Evolutionary conservation across 2,329 filamentous ascomycete species (phyloP).

Genomic region (Atkinsonella hypoxylon): DNA sequence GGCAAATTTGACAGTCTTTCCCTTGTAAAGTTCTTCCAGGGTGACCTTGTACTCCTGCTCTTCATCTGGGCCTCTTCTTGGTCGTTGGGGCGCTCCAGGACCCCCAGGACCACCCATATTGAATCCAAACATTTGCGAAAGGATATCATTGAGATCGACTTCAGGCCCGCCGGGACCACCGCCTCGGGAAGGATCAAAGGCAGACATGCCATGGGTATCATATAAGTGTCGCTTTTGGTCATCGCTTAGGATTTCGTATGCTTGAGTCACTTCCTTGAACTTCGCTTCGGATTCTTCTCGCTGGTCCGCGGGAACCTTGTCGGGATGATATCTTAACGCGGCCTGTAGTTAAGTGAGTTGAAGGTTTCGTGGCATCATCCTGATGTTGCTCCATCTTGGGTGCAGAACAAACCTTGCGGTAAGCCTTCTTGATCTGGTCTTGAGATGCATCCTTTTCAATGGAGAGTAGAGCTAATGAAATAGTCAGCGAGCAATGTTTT

Average conservation of each 20-base stretch:
- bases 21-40: slow-evolving; percentile 93
- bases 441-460: slow-evolving; percentile 60
- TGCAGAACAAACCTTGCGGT: slow-evolving; percentile 64
- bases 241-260: slow-evolving; percentile 96
- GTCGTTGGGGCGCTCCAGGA: slow-evolving; percentile 43
- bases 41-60: slow-evolving; percentile 85
- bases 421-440: slow-evolving; percentile 86
- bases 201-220: slow-evolving; percentile 89
- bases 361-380: slow-evolving; percentile 1
- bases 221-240: slow-evolving; percentile 88
- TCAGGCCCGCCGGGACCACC: slow-evolving; percentile 56
- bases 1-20: slow-evolving; percentile 93
- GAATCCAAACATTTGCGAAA: slow-evolving; percentile 86
- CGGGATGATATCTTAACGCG: slow-evolving; percentile 79
- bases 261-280: slow-evolving; percentile 88
- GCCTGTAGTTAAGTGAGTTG: slow-evolving; percentile 39
- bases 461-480: slow-evolving; percentile 58
- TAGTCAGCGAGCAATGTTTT: slow-evolving; percentile 1
- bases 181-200: slow-evolving; percentile 68
- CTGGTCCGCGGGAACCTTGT: slow-evolving; percentile 83
- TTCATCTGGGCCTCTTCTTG: slow-evolving; percentile 67
- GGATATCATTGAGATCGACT: slow-evolving; percentile 81
- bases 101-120: slow-evolving; percentile 47
- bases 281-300: slow-evolving; percentile 76
- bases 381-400: background rate